Percentiles rank a stretch among this genome's conserved stretches.
Evolutionary conservation across 768 basidiomycete species (phyloP).

Genomic region (Mycena albidolilacea): DNA sequence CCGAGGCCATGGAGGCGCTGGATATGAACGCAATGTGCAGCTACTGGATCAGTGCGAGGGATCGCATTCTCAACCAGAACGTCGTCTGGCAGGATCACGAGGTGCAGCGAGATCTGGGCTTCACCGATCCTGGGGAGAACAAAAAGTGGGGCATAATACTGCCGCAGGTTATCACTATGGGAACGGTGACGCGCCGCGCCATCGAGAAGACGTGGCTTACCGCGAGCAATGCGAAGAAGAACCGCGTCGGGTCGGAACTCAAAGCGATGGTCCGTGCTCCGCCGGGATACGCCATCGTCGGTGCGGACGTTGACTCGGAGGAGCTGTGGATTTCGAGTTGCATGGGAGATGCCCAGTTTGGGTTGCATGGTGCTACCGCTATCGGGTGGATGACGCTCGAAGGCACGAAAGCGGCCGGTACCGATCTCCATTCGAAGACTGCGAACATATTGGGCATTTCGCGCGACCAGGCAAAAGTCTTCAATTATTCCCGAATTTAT

Average conservation of each 20-base stretch:
- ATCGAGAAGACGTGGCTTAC: conserved; percentile 99
- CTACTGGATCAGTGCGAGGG: conserved; percentile 97
- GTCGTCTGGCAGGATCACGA: conserved; percentile 83
- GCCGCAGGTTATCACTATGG: conserved; percentile 98
- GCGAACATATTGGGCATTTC: conserved; percentile 94
- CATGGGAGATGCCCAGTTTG: conserved; percentile 99
- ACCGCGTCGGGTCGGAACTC: conserved; percentile 97
- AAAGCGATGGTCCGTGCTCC: conserved; percentile 98
- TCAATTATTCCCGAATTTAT: conserved; percentile 99
- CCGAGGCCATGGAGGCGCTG: conserved; percentile 86
- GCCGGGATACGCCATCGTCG: conserved; percentile 93
- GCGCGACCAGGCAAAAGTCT: conserved; percentile 96
- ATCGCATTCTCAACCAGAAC: conserved; percentile 93
- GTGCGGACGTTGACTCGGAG: conserved; percentile 98
- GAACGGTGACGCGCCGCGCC: conserved; percentile 96
- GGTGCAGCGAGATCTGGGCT: conserved; percentile 64
- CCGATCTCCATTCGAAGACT: conserved; percentile 97
- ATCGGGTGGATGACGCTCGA: conserved; percentile 99
- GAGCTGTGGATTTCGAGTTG: conserved; percentile 99
- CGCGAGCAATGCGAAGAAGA: conserved; percentile 97
- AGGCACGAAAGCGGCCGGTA: conserved; percentile 94
- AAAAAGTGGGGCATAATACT: conserved; percentile 92
- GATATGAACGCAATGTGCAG: conserved; percentile 95
- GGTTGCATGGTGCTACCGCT: conserved; percentile 95
- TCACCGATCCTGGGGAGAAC: conserved; percentile 49